These are phyloP conservation scores for Aspergillus neoniger DNA, from an alignment of 2,329 filamentous ascomycete species.

Conservation along the genomic window DNA sequence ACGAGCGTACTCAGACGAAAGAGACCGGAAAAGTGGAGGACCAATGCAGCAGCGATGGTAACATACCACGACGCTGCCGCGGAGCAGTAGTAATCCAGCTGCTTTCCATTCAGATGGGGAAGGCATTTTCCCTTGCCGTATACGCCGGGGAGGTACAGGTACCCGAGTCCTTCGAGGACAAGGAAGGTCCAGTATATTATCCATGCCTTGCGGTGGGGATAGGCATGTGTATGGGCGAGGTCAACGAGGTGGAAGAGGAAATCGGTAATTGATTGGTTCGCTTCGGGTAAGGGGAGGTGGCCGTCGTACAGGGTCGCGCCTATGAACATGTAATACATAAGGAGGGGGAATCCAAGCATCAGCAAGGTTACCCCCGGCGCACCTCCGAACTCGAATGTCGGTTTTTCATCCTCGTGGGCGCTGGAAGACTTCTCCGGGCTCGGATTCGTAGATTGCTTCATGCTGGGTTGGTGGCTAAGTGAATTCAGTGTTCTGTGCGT, in stretches of 20 bases:
- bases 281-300: constrained; percentile 67
- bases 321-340: constrained; percentile 99
- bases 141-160: constrained; percentile 83
- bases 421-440: not conserved
- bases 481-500: not conserved
- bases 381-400: constrained; percentile 76
- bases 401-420: not conserved
- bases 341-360: constrained; percentile 84
- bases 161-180: constrained; percentile 77
- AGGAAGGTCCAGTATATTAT: constrained; percentile 92
- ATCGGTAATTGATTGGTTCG: constrained; percentile 65
- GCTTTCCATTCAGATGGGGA: constrained; percentile 74
- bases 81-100: constrained; percentile 91
- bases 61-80: constrained; percentile 82
- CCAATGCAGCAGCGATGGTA: constrained; percentile 69
- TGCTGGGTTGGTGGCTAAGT: not conserved
- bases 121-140: constrained; percentile 86
- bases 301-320: constrained; percentile 90
- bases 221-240: constrained; percentile 79
- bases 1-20: constrained; percentile 89
- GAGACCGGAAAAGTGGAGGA: constrained; percentile 74
- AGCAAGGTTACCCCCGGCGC: constrained; percentile 72
- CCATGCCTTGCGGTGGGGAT: constrained; percentile 80
- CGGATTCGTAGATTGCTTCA: not conserved
- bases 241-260: constrained; percentile 70